Evolutionary conservation across 2,329 filamentous ascomycete genomes (phyloP), one percentile per base, ranked within the genome.

Genomic region (Alternaria gaisen): DNA sequence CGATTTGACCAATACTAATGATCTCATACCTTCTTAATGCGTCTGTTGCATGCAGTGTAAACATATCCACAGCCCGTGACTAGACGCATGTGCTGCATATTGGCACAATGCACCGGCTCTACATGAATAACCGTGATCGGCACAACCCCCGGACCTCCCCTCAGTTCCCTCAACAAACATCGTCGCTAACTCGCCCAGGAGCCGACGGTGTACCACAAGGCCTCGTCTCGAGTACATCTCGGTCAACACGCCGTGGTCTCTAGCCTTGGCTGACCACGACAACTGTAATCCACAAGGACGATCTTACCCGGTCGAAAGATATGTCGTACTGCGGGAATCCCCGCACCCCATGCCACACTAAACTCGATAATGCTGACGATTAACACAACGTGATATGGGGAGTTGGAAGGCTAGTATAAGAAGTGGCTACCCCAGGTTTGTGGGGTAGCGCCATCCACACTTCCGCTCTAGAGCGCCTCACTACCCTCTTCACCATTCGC

Each of bases 181-280:
- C 9, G 14, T 50, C 22, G 9, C 32, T n/a, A 26, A 38, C 20
- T 38, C 20, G 30, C 20, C 30, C 30, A 38, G 12, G 14, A n/a
- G 22, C 46, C 46, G 46, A 38, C 12, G 14, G 2, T 38, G 32
- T 26, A 36, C 20, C 16, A 50, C 9, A 20, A 3, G 16, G 5
- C 16, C 2, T 14, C 8, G 34, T 12, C 11, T 18, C 14, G 40
- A 38, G 46, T 12, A 50, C 3, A 16, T 26, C 32, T 58, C 56
- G 50, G 56, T 42, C 50, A 36, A 55, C 32, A 47, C n/a, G 56
- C 56, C 56, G 56, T 47, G 56, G n/a, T 58, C 16, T n/a, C 28
- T 20, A 42, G 41, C 1, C 50, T 58, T 58, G 42, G 34, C 42
- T 54, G 12, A 22, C 16, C 30, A 30, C 20, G 34, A 30, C 18